phyloP scores from a whole-genome alignment of 2,329 filamentous ascomycete genomes.

The Mariannaea sp. region DNA sequence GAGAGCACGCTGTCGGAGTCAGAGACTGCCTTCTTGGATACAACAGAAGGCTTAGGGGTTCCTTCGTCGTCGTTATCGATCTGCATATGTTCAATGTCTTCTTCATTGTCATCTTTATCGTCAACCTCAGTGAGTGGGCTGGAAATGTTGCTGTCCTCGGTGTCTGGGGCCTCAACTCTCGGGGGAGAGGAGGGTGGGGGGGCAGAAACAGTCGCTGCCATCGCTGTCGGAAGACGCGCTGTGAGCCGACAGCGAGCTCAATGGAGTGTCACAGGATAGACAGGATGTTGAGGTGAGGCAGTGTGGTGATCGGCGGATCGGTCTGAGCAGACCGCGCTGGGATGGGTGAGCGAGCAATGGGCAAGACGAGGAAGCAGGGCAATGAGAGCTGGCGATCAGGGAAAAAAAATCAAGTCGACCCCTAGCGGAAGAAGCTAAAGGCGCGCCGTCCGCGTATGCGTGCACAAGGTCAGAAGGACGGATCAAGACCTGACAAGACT shows the following conservation, averaged over 20 bases:
- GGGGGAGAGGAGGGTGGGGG: conserved; percentile 54
- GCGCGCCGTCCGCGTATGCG: conserved; percentile 1
- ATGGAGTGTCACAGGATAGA: conserved; percentile 3
- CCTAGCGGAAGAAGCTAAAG: conserved; percentile 1
- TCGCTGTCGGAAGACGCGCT: conserved; percentile 38
- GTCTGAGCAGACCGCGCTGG: conserved; percentile 31
- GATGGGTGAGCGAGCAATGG: conserved; percentile 18
- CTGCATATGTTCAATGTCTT: conserved; percentile 65
- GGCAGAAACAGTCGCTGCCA: conserved; percentile 60
- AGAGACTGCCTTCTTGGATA: conserved; percentile 40
- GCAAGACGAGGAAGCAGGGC: conserved; percentile 24
- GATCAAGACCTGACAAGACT: conserved; percentile 5
- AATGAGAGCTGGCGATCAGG: conserved; percentile 15
- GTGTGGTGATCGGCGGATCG: conserved; percentile 21
- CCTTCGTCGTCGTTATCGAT: conserved; percentile 47
- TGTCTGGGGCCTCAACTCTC: conserved; percentile 47
- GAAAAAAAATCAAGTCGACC: conserved; percentile 4
- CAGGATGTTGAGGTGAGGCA: conserved; percentile 11
- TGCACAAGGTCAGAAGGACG: not conserved
- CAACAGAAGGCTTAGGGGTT: conserved; percentile 36
- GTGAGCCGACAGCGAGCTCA: conserved; percentile 21
- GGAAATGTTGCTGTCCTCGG: conserved; percentile 73
- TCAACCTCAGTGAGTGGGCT: conserved; percentile 94
- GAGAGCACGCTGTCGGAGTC: conserved; percentile 61
- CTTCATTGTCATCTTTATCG: conserved; percentile 74